These are phyloP conservation scores for Favolaschia claudopus DNA, from an alignment of 768 basidiomycete genomes.

Conservation along the genomic window DNA sequence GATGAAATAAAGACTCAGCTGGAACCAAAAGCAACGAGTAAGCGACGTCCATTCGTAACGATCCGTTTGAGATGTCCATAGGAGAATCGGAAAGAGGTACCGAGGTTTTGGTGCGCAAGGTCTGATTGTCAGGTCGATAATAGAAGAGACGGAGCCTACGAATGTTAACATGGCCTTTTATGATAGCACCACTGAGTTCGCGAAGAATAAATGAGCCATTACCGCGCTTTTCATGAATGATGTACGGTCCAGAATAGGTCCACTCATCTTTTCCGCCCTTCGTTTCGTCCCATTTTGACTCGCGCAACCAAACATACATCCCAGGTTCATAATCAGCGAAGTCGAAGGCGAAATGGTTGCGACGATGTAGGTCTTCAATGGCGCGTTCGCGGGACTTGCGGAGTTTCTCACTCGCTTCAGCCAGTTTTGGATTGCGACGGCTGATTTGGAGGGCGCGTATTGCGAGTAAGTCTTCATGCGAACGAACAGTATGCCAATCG, in stretches of 20 bases:
- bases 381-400: constrained; percentile 13
- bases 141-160: constrained; percentile 22
- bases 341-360: constrained; percentile 12
- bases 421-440: constrained; percentile 25
- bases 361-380: constrained; percentile 31
- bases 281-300: constrained; percentile 38
- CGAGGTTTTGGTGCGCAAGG: too few relatives aligned
- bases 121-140: constrained; percentile 8
- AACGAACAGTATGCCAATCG: constrained; percentile 29
- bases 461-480: constrained; percentile 33
- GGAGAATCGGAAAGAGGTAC: too few relatives aligned
- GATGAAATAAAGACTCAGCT: too few relatives aligned
- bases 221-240: constrained; percentile 26
- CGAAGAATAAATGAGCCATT: constrained; percentile 22
- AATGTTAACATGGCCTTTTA: constrained; percentile 22
- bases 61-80: too few relatives aligned
- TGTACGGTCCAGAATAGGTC: constrained; percentile 40
- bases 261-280: constrained; percentile 36
- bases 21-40: too few relatives aligned
- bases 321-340: constrained; percentile 30
- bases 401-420: constrained; percentile 18
- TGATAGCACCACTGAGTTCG: constrained; percentile 27
- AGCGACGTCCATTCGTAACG: too few relatives aligned
- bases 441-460: constrained; percentile 30
- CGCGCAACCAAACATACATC: constrained; percentile 39